These are phyloP conservation scores for Cordyceps tenuipes DNA, from an alignment of 2,329 filamentous ascomycete genomes.

Conservation along the genomic window DNA sequence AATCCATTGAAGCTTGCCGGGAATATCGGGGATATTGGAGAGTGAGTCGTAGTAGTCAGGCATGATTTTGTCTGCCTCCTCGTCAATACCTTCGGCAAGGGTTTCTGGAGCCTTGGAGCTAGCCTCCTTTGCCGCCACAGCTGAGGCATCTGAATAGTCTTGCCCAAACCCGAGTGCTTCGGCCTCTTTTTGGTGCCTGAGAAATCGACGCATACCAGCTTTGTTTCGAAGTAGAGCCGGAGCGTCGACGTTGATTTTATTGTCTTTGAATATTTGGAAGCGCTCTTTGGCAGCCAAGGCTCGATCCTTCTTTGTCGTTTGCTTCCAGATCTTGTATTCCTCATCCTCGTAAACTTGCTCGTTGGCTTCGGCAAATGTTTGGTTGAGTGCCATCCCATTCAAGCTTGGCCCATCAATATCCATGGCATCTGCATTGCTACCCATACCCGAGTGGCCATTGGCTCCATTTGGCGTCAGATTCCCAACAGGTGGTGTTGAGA, in stretches of 20 bases:
- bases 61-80: constrained; percentile 72
- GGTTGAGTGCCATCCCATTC: constrained; percentile 54
- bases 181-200: constrained; percentile 68
- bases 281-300: constrained; percentile 80
- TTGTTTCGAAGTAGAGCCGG: constrained; percentile 79
- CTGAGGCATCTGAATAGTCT: constrained; percentile 29
- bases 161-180: constrained; percentile 39
- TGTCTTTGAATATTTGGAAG: constrained; percentile 74
- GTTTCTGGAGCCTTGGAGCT: constrained; percentile 56
- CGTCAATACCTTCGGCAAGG: constrained; percentile 90
- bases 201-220: constrained; percentile 80
- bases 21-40: constrained; percentile 77
- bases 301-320: constrained; percentile 93
- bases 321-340: constrained; percentile 97
- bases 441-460: constrained; percentile 57
- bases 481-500: constrained; percentile 69
- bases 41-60: constrained; percentile 93
- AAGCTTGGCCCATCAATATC: constrained; percentile 75
- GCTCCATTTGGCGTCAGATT: constrained; percentile 67
- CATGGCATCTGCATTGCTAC: constrained; percentile 74
- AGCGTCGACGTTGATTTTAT: constrained; percentile 78
- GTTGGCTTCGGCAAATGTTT: constrained; percentile 55
- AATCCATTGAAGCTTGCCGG: constrained; percentile 71
- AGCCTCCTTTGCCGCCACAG: constrained; percentile 36
- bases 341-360: constrained; percentile 84